Evolutionary conservation across 306 rosid species (phyloP), one percentile per base, ranked within the genome.

Genomic region (Medicago lupulina): DNA sequence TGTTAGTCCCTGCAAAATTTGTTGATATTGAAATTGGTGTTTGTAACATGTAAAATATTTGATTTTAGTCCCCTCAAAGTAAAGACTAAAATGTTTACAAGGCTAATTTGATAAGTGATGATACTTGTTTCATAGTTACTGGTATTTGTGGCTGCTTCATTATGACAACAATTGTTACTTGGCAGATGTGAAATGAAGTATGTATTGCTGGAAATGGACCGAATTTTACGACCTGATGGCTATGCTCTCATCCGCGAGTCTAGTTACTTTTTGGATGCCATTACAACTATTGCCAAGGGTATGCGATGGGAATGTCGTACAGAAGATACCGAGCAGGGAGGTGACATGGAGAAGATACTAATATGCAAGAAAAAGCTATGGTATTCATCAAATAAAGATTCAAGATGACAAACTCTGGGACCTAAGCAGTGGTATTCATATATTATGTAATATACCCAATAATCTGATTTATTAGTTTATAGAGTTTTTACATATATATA

Each of bases 191-290:
- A 92, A 49, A 89, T 92, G 98, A 92, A 96, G 84, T 79, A 76
- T 18, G 90, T 96, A 76, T 83, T 96, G 68, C 71, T 96, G 83
- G 99, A 96, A 86, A 96, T 96, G 99, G 99, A 96, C 84, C 82
- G 99, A 66, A 89, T 96, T 66, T 79, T 96, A 41, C 89, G 99
- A 13, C 98, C 99, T 0, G 77, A 6, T 8, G 98, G 99, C 76
- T 82, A 89, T 18, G 92, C 88, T 16, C 76, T 96, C 62, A 86
- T 96, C 54, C 87, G 97, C 2, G 99, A 96, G 82, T 86, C 97
- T 2, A 90, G 81, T 81, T 92, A 89, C 80, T 96, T 83, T 34
- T 86, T 74, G 34, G 98, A 96, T 59, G 87, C 88, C 50, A 73
- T 96, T 23, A 81, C 91, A 8, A 41, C 87, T 23, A 79, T 90